phyloP scores from a whole-genome alignment of 257 asterid genomes.

The Paulownia fortunei region DNA sequence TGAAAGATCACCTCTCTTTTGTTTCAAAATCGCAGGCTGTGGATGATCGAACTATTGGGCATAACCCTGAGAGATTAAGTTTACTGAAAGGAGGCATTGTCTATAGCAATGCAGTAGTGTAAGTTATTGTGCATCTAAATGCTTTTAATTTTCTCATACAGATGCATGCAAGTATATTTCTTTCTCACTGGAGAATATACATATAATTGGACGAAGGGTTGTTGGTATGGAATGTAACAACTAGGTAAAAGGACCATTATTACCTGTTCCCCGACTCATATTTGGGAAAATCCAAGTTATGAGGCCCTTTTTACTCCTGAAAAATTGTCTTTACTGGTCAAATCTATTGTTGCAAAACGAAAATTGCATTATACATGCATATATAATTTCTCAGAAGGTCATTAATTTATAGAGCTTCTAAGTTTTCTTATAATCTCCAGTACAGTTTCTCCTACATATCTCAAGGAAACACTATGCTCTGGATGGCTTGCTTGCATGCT shows the following conservation, averaged over 20 bases:
- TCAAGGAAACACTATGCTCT: constrained; percentile 85
- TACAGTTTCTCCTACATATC: constrained; percentile 92
- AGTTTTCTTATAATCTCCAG: constrained; percentile 56
- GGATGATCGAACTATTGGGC: constrained; percentile 91
- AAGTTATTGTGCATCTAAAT: constrained; percentile 44
- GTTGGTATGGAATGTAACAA: background rate
- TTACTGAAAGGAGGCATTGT: constrained; percentile 89
- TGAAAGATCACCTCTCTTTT: constrained; percentile 17
- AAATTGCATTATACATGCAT: constrained; percentile 1
- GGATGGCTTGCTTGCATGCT: constrained; percentile 91
- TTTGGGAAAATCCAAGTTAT: constrained; percentile 5
- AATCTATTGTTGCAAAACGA: constrained; percentile 13
- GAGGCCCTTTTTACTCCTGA: constrained; percentile 12
- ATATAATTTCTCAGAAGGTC: background rate
- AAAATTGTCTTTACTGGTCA: background rate
- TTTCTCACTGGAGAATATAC: background rate
- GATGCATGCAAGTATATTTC: constrained; percentile 9
- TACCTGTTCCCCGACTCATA: constrained; percentile 7
- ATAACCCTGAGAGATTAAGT: constrained; percentile 94
- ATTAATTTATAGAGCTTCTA: constrained; percentile 30
- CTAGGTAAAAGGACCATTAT: background rate
- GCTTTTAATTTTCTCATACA: constrained; percentile 5
- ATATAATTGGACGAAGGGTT: background rate
- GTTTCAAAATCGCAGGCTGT: constrained; percentile 63
- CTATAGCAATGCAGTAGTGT: constrained; percentile 89